Base-by-base conservation (phyloP, 768 basidiomycete genomes). In the Mycena rosella region DNA sequence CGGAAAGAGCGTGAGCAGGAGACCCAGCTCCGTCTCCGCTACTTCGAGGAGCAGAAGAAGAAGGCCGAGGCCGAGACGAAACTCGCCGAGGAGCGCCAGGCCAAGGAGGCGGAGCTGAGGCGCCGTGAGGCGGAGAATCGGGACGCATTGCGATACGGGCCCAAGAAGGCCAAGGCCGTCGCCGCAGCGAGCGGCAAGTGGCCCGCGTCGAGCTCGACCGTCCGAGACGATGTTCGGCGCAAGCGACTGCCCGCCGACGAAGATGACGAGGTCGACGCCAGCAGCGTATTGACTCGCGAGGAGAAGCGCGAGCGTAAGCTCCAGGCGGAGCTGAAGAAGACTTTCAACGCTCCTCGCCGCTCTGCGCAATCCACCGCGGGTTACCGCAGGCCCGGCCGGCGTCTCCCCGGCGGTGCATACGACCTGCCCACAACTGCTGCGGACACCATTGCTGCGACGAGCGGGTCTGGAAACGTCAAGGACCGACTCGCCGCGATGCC, bases 261-360 rank as follows among this genome's bases (percentile, higher is more conserved):
- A 20, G 85, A 85, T 60, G 86, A 83, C 22, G 84, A 82, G 49
- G 80, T 81, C 29, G 79, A 80, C 68, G 59, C 71, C 3, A 77
- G 77, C n/a, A 78, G 77, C 49, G 83, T 84, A 11, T 84, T 93
- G 51, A 95, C 94, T 10, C 86, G 94, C 54, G 91, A 95, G 77
- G 94, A 95, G 81, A 88, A 93, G 71, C 88, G 94, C 20, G 84
- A 89, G 74, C 84, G 88, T 58, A 89, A 88, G 75, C 74, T 85
- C 61, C 85, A 87, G 63, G 77, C 80, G 1, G 89, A 92, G 72
- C 77, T 88, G 80, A 83, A 81, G 47, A 83, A 80, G 63, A 76
- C 84, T 24, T 86, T 85, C 68, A 72, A 78, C 5, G 47, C 81
- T n/a, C 56, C 81, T 51, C 85, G 82, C 64, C 82, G 85, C 65